phyloP scores from a whole-genome alignment of 371 early-diverging fungal genomes.

The Rhizopus arrhizus region DNA sequence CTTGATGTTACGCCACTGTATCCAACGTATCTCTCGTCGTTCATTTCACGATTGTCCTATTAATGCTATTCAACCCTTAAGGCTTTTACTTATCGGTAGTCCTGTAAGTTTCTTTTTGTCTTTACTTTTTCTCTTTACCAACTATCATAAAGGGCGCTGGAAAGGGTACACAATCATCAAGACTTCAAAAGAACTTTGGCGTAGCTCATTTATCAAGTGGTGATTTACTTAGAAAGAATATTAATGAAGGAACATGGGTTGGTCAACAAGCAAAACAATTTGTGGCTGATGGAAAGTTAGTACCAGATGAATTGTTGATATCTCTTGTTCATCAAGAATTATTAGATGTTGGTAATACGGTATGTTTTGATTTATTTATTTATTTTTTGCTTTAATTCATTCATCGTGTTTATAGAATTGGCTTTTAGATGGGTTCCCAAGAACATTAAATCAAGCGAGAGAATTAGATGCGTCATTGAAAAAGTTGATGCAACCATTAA shows the following conservation, averaged over 20 bases:
- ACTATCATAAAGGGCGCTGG: conserved; percentile 66
- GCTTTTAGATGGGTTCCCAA: conserved; percentile 97
- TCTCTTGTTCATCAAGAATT: conserved; percentile 76
- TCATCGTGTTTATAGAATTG: conserved; percentile 55
- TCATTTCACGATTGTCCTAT: conserved; percentile 46
- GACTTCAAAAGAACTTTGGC: conserved; percentile 71
- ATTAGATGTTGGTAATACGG: conserved; percentile 46
- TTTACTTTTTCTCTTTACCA: background rate
- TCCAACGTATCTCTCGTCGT: background rate
- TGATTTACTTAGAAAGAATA: conserved; percentile 79
- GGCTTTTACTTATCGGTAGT: conserved; percentile 62
- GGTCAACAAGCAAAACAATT: conserved; percentile 67
- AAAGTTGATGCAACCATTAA: conserved; percentile 63
- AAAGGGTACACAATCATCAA: conserved; percentile 87
- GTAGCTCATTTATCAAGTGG: conserved; percentile 78
- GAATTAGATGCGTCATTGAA: conserved; percentile 71
- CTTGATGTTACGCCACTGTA: background rate
- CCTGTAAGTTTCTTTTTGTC: conserved; percentile 45
- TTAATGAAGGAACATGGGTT: conserved; percentile 65
- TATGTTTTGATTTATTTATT: conserved; percentile 21
- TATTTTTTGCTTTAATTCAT: background rate
- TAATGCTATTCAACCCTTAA: conserved; percentile 50
- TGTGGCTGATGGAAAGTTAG: conserved; percentile 63
- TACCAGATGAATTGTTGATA: conserved; percentile 81
- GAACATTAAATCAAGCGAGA: conserved; percentile 87